Percentiles rank a stretch among this genome's conserved stretches.
Conservation (phyloP, 257 asterid genomes). For the Capsicum chinense region DNA sequence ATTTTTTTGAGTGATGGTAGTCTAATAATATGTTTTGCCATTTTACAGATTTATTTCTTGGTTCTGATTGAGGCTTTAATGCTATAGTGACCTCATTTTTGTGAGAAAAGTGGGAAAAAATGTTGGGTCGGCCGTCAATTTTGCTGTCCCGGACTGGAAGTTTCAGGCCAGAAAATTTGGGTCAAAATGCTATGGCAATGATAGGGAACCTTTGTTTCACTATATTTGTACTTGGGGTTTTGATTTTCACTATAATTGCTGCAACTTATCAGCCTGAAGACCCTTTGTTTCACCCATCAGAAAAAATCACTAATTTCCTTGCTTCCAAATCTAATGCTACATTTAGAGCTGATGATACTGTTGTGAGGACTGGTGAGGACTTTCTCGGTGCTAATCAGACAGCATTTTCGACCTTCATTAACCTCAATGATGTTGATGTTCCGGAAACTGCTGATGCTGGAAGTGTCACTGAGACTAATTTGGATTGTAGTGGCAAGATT, state of each 20-base stretch:
- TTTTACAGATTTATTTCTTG: slow-evolving; percentile 11
- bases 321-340: slow-evolving; percentile 85
- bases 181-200: slow-evolving; percentile 67
- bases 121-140: slow-evolving; percentile 54
- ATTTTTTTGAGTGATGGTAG: no score
- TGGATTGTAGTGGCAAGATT: slow-evolving; percentile 50
- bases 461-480: slow-evolving; percentile 20
- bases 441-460: slow-evolving; percentile 27
- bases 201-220: slow-evolving; percentile 66
- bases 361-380: slow-evolving; percentile 94
- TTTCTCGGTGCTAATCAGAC: slow-evolving; percentile 77
- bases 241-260: slow-evolving; percentile 69
- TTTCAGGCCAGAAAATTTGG: slow-evolving; percentile 75
- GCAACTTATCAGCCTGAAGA: slow-evolving; percentile 62
- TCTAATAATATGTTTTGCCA: no score
- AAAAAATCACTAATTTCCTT: slow-evolving; percentile 72
- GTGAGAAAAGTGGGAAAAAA: slow-evolving; percentile 33
- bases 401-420: slow-evolving; percentile 64
- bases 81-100: neutral
- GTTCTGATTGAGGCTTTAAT: slow-evolving; percentile 18
- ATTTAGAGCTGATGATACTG: slow-evolving; percentile 68
- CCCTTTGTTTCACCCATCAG: slow-evolving; percentile 79
- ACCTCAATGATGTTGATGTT: slow-evolving; percentile 77
- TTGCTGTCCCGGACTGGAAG: slow-evolving; percentile 49
- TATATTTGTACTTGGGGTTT: slow-evolving; percentile 58